These are phyloP conservation scores for Suillus subalutaceus DNA, from an alignment of 768 basidiomycete genomes.

Conservation along the genomic window DNA sequence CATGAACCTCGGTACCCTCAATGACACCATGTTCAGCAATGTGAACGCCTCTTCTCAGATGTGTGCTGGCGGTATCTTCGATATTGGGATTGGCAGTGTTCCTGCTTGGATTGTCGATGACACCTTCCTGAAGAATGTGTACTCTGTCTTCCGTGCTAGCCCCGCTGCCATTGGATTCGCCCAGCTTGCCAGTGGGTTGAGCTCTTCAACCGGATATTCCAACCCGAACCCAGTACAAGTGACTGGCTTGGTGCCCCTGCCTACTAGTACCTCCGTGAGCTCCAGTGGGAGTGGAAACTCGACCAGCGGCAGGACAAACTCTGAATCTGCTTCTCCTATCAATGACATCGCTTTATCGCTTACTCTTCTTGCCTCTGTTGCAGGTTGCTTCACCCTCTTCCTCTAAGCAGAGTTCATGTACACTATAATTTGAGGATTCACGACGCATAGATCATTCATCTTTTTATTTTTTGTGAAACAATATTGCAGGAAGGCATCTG, in stretches of 20 bases:
- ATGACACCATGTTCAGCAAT: conserved; percentile 22
- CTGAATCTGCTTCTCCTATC: conserved; percentile 10
- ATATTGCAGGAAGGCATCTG: not conserved
- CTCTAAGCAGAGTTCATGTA: not conserved
- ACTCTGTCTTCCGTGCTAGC: conserved; percentile 30
- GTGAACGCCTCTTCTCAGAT: conserved; percentile 22
- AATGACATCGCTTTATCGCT: conserved; percentile 16
- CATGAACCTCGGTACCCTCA: conserved; percentile 73
- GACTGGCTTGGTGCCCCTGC: not conserved
- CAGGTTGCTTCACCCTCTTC: conserved; percentile 5
- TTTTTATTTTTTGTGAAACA: not conserved
- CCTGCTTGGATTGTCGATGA: conserved; percentile 74
- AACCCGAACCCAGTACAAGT: not conserved
- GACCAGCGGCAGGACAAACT: not conserved
- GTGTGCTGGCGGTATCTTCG: conserved; percentile 75
- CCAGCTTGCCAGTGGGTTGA: conserved; percentile 24
- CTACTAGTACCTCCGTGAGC: conserved; percentile 8
- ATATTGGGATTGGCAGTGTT: conserved; percentile 54
- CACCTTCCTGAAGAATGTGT: conserved; percentile 58
- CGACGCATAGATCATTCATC: not conserved
- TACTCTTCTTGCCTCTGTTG: conserved; percentile 10
- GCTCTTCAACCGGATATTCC: not conserved
- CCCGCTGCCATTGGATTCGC: conserved; percentile 36
- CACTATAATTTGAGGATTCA: not conserved
- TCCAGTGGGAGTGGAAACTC: conserved; percentile 9